These are phyloP conservation scores for Cryphonectria parasitica DNA, from an alignment of 2,329 filamentous ascomycete species.

Conservation along the genomic window DNA sequence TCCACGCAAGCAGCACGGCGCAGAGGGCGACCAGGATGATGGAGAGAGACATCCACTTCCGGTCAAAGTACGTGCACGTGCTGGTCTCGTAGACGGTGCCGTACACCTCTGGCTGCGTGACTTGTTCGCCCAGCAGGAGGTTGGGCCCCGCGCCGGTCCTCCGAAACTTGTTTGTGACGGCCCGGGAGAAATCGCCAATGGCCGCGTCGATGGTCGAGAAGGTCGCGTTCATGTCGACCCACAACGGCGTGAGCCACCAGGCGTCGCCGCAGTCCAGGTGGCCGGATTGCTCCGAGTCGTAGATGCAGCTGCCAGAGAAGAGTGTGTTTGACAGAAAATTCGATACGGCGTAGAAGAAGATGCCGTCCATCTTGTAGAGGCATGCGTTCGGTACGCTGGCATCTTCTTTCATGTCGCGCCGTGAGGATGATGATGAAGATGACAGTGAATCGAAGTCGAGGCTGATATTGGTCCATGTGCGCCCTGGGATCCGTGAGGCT, in stretches of 20 bases:
- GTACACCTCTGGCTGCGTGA: slow-evolving; percentile 7
- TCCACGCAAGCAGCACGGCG: slow-evolving; percentile 28
- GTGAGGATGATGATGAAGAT: not conserved
- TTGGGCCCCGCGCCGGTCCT: slow-evolving; percentile 22
- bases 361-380: slow-evolving; percentile 31
- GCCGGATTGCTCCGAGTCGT: slow-evolving; percentile 23
- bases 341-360: slow-evolving; percentile 27
- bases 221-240: slow-evolving; percentile 26
- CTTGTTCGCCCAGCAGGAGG: not conserved
- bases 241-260: slow-evolving; percentile 30
- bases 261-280: slow-evolving; percentile 26
- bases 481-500: slow-evolving; percentile 21
- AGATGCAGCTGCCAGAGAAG: slow-evolving; percentile 27
- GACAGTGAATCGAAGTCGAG: not conserved
- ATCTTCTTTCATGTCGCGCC: not conserved
- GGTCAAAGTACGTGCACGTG: slow-evolving; percentile 28
- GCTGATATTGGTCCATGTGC: slow-evolving; percentile 26
- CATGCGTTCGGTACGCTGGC: slow-evolving; percentile 31
- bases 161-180: slow-evolving; percentile 29
- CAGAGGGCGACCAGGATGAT: slow-evolving; percentile 24
- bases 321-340: slow-evolving; percentile 24
- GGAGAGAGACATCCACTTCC: slow-evolving; percentile 29
- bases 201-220: slow-evolving; percentile 20
- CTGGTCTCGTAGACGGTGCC: slow-evolving; percentile 26
- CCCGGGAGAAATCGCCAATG: slow-evolving; percentile 24